These are phyloP conservation scores for Pseudocercospora macadamiae DNA, from an alignment of 2,329 filamentous ascomycete genomes.

Conservation along the genomic window DNA sequence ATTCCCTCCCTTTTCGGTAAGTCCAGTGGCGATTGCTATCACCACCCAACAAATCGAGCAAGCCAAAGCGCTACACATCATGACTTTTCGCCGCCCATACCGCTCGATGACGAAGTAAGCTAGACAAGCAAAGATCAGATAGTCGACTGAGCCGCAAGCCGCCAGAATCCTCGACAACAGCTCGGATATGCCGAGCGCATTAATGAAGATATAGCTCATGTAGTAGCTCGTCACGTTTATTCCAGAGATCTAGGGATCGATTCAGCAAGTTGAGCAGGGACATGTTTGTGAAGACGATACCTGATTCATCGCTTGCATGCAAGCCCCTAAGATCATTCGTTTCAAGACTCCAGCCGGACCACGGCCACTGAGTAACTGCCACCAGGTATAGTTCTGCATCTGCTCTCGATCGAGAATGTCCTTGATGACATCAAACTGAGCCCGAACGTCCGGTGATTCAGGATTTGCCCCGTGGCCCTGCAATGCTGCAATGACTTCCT, in stretches of 20 bases:
- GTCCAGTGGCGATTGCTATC: slow-evolving; percentile 50
- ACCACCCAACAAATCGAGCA: slow-evolving; percentile 55
- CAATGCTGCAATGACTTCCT: slow-evolving; percentile 49
- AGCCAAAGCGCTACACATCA: slow-evolving; percentile 54
- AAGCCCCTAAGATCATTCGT: slow-evolving; percentile 31
- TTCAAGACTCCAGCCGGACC: slow-evolving; percentile 37
- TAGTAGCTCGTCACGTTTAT: slow-evolving; percentile 21
- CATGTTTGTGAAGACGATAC: too few relatives aligned
- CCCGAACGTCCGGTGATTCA: slow-evolving; percentile 43
- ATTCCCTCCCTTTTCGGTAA: slow-evolving; percentile 47
- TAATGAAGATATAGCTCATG: slow-evolving; percentile 55
- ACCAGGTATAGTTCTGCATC: slow-evolving; percentile 50
- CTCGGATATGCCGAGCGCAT: slow-evolving; percentile 53
- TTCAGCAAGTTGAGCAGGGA: too few relatives aligned
- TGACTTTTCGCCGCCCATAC: slow-evolving; percentile 52
- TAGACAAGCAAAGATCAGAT: slow-evolving; percentile 52
- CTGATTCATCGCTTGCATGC: slow-evolving; percentile 36
- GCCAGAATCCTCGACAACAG: slow-evolving; percentile 53
- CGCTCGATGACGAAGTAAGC: slow-evolving; percentile 53
- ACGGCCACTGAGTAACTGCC: slow-evolving; percentile 48
- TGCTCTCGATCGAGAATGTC: slow-evolving; percentile 52
- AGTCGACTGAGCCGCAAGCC: slow-evolving; percentile 55
- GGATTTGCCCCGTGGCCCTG: slow-evolving; percentile 51
- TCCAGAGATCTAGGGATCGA: neutral
- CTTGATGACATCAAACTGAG: slow-evolving; percentile 55